phyloP scores from a whole-genome alignment of 495 filamentous ascomycete genomes.

The Pyrenopolyporus hunteri region DNA sequence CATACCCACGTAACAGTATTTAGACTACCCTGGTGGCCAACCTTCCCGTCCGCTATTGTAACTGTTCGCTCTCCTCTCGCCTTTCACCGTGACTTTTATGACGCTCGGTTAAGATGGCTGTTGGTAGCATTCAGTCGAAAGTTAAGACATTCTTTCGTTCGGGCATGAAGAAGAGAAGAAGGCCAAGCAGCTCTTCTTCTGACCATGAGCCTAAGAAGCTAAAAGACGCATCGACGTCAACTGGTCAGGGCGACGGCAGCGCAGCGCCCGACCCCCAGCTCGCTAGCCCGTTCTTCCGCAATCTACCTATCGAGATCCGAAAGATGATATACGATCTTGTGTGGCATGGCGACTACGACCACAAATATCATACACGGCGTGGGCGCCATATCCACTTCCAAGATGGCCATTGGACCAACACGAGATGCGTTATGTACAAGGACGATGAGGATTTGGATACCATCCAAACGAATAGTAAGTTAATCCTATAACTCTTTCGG shows the following conservation, averaged over 20 bases:
- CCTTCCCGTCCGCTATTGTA: not conserved
- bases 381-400: constrained; percentile 42
- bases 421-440: constrained; percentile 42
- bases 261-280: constrained; percentile 20
- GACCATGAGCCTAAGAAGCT: constrained; percentile 7
- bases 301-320: constrained; percentile 41
- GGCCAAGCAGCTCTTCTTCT: constrained; percentile 18
- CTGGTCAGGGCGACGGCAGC: not conserved
- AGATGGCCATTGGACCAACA: constrained; percentile 39
- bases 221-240: constrained; percentile 1
- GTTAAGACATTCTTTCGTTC: constrained; percentile 36
- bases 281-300: constrained; percentile 34
- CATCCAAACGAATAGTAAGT: constrained; percentile 39
- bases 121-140: constrained; percentile 25
- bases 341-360: constrained; percentile 32
- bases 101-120: constrained; percentile 27
- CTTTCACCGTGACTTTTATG: not conserved
- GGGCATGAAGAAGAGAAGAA: constrained; percentile 28
- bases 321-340: constrained; percentile 44
- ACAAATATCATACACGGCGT: constrained; percentile 34
- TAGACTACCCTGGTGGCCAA: not conserved
- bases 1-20: constrained; percentile 4
- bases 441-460: constrained; percentile 39
- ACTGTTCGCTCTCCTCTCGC: not conserved
- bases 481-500: not conserved